Percentiles rank a stretch among this genome's conserved stretches.
Conservation (phyloP, 208 protist species). For the Lotmaria passim region DNA sequence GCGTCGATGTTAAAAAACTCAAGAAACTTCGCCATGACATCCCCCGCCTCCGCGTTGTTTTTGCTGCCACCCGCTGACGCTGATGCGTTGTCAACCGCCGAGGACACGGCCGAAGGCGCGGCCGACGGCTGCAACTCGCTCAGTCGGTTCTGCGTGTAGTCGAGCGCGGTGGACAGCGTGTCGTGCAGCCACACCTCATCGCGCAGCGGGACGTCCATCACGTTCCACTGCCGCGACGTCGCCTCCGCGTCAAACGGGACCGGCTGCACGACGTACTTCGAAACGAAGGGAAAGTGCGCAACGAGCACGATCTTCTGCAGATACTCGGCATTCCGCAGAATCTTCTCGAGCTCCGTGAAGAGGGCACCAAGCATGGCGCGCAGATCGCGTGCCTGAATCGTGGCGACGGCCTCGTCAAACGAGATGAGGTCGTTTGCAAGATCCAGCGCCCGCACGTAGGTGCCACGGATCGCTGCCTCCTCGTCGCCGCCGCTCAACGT, state of each 20-base stretch:
- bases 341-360: conserved; percentile 82
- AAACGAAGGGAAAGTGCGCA: conserved; percentile 76
- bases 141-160: conserved; percentile 22
- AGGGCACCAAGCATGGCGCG: conserved; percentile 71
- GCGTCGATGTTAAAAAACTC: conserved; percentile 31
- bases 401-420: conserved; percentile 73
- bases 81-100: not conserved
- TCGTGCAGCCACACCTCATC: conserved; percentile 39
- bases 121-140: not conserved
- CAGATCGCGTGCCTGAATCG: conserved; percentile 64
- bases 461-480: conserved; percentile 64
- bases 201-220: conserved; percentile 38
- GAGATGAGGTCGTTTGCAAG: conserved; percentile 62
- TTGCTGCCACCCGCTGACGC: too few relatives aligned
- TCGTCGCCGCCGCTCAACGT: conserved; percentile 36
- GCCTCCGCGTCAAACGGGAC: conserved; percentile 48
- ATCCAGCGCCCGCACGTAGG: conserved; percentile 58
- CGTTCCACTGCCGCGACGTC: conserved; percentile 51
- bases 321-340: conserved; percentile 83
- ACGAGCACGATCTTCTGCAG: conserved; percentile 70
- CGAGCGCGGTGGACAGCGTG: conserved; percentile 35
- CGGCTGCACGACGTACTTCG: conserved; percentile 47
- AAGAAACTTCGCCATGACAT: conserved; percentile 30
- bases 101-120: not conserved
- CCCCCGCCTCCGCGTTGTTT: conserved; percentile 1